Evolutionary conservation across 139 green algal genomes (phyloP), one percentile per base, ranked within the genome.

Genomic region (Spirogloea muscicola): DNA sequence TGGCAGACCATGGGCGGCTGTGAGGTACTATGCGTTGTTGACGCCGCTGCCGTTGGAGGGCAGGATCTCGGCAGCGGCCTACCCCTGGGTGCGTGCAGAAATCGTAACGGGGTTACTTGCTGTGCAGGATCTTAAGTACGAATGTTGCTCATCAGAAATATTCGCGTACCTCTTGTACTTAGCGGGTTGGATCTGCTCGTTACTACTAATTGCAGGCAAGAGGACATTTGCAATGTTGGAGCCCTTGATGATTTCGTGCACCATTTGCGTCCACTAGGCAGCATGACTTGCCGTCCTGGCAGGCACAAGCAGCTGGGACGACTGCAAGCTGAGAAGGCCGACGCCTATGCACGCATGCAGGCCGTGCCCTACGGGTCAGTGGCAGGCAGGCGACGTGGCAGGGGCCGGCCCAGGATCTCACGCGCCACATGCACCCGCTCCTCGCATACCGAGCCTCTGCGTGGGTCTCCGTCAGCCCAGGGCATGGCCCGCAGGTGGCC

Each of bases 401-500:
- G 16, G 67, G 67, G 25, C 67, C 49, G 25, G 33, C 29, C 37
- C 67, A 76, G 58, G 40, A 43, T 29, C 44, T 76, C 0, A 40
- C 49, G 16, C 9, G 16, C 43, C 36, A 27, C 25, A 37, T 74
- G 25, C 51, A 66, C 21, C 65, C 31, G 37, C 66, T 44, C 27
- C 25, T 41, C 18, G 66, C 67, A 16, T 76, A 76, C 48, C 49
- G 49, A 51, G 67, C 66, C 13, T 68, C 38, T 34, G 46, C 67
- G 67, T 76, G 67, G 67, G 67, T 76, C 9, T 37, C 18, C 27
- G 27, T 76, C 25, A 46, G 65, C n/a, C n/a, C n/a, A n/a, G n/a
- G n/a, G n/a, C n/a, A n/a, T n/a, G n/a, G n/a, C n/a, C n/a, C n/a
- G n/a, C n/a, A n/a, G n/a, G n/a, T n/a, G n/a, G n/a, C n/a, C n/a